A percentile compares a stretch with the other conserved stretches of the same genome.
Conservation (phyloP, 768 basidiomycete species). For the Scleroderma bovista region DNA sequence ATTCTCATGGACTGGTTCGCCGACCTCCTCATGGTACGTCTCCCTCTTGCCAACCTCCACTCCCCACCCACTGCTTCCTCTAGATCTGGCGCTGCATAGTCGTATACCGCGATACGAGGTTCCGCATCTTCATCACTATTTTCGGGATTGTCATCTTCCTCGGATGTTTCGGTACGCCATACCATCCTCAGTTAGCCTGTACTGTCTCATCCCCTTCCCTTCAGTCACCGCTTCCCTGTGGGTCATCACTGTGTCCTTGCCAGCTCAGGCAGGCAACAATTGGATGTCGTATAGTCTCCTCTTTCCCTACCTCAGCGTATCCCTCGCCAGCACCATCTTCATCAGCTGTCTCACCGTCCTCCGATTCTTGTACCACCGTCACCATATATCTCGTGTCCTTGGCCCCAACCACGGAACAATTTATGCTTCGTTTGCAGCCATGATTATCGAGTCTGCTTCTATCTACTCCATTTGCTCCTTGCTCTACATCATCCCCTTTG, state of each 20-base stretch:
- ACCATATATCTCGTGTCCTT: conserved; percentile 20
- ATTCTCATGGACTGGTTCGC: conserved; percentile 28
- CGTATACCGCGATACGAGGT: conserved; percentile 25
- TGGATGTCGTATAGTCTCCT: conserved; percentile 31
- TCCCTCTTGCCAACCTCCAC: not conserved
- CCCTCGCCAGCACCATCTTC: conserved; percentile 28
- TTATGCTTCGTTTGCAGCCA: conserved; percentile 30
- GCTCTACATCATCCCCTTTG: conserved; percentile 28
- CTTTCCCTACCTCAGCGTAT: conserved; percentile 29
- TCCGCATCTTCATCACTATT: conserved; percentile 10
- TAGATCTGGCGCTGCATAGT: conserved; percentile 31
- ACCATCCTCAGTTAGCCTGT: not conserved
- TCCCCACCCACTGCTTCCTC: not conserved
- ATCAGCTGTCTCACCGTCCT: conserved; percentile 26
- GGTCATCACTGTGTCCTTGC: conserved; percentile 23
- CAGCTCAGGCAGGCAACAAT: conserved; percentile 9
- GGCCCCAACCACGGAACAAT: conserved; percentile 20
- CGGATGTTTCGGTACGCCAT: conserved; percentile 18
- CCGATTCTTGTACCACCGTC: conserved; percentile 27
- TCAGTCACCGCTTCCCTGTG: conserved; percentile 26
- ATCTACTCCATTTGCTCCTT: conserved; percentile 29
- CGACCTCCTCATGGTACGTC: conserved; percentile 25
- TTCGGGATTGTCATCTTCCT: conserved; percentile 19
- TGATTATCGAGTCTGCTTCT: conserved; percentile 31
- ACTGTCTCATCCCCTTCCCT: not conserved